Evolutionary conservation across 2,329 filamentous ascomycete species (phyloP).

Genomic region (Mycosphaerella sp.): DNA sequence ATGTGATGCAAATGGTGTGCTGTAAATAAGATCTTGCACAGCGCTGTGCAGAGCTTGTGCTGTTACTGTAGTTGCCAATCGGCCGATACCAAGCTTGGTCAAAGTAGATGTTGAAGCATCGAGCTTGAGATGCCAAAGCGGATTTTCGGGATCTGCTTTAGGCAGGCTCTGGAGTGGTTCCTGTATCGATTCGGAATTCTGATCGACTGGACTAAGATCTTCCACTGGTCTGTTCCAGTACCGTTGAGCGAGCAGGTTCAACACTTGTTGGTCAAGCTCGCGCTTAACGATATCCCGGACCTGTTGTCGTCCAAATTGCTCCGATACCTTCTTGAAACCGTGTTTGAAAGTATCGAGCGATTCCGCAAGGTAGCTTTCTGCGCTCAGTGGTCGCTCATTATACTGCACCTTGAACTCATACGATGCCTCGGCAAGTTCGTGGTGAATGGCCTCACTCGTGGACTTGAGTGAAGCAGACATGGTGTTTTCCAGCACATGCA

Average conservation of each 20-base stretch:
- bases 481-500: constrained; percentile 92
- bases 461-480: constrained; percentile 89
- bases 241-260: constrained; percentile 83
- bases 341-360: constrained; percentile 96
- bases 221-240: constrained; percentile 97
- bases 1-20: constrained; percentile 81
- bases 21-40: constrained; percentile 69
- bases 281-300: constrained; percentile 85
- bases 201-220: constrained; percentile 57
- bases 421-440: constrained; percentile 91
- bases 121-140: constrained; percentile 90
- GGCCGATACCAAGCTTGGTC: constrained; percentile 89
- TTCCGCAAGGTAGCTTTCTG: constrained; percentile 93
- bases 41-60: constrained; percentile 80
- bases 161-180: constrained; percentile 59
- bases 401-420: constrained; percentile 99
- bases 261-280: constrained; percentile 87
- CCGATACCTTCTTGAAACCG: constrained; percentile 89
- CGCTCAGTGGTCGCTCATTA: constrained; percentile 89
- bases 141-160: constrained; percentile 74
- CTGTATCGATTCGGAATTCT: constrained; percentile 24
- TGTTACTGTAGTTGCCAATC: constrained; percentile 86
- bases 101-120: constrained; percentile 85
- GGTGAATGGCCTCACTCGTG: constrained; percentile 85
- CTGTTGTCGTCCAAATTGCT: constrained; percentile 80